Evolutionary conservation across 306 rosid genomes (phyloP), one percentile per base, ranked within the genome.

Genomic region (Inga laurina): DNA sequence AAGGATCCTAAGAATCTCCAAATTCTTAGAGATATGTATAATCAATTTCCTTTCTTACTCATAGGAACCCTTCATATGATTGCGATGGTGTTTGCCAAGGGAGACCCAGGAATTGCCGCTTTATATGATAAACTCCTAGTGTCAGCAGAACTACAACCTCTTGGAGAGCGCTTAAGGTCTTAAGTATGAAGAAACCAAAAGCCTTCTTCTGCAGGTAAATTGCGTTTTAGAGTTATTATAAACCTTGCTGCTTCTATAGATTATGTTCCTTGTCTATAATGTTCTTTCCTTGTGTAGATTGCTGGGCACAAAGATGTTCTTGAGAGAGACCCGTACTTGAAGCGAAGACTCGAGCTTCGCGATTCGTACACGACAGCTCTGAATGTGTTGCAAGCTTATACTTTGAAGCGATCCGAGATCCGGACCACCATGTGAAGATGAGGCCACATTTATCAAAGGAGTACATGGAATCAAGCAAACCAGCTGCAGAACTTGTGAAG

Each of bases 401-500:
- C 97, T 11, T 56, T 96, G 85, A 96, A 93, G 90, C 87, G 91
- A 93, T 96, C 86, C 93, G 99, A 22, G 97, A 96, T 74, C 94
- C 94, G 1, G 90, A 90, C 74, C 91, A 86, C 87, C 86, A 85
- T 81, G 98, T 89, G 78, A 90, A 90, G 41, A 68, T 88, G 45
- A 90, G 89, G 85, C 94, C 97, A 21, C 94, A 93, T 76, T 84
- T 90, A 88, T 95, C 91, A 10, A 90, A 88, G 89, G 98, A 95
- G 35, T 86, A 72, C 91, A 88, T 88, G 86, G 98, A 94, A 85
- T 88, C 97, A 66, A 89, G 87, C 89, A 95, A 96, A 51, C 90
- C 97, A 13, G 97, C 98, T 0, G 99, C 97, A 21, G 99, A 94
- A 87, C 99, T 96, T 62, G 93, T 96, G 4, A 92, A 92, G 72